phyloP scores from a whole-genome alignment of 345 rosid species.

The Boechera stricta region DNA sequence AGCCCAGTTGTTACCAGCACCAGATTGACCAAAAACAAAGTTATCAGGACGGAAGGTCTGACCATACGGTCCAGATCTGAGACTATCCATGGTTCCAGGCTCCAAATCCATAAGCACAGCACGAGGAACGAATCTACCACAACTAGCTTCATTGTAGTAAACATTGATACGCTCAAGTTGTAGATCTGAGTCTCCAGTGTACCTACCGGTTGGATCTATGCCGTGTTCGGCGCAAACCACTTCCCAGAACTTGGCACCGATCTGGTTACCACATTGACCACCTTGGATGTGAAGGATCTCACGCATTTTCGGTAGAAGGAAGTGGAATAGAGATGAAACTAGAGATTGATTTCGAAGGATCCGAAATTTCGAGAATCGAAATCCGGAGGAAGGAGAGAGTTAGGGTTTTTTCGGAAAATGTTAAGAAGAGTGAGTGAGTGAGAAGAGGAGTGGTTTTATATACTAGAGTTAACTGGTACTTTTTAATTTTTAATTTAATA shows the following conservation, averaged over 20 bases:
- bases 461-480: neutral
- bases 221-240: conserved; percentile 46
- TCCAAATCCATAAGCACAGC: conserved; percentile 44
- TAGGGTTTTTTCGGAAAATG: conserved; percentile 18
- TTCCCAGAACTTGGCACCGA: conserved; percentile 47
- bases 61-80: conserved; percentile 43
- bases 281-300: conserved; percentile 47
- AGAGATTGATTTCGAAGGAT: neutral
- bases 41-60: conserved; percentile 42
- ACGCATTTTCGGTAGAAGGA: conserved; percentile 31
- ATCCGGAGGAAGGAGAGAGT: conserved; percentile 13
- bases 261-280: conserved; percentile 48
- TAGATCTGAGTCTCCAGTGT: conserved; percentile 44
- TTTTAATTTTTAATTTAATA: neutral
- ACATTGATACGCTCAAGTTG: conserved; percentile 44
- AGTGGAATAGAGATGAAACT: neutral
- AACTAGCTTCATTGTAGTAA: conserved; percentile 43
- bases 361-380: conserved; percentile 23
- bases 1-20: conserved; percentile 38
- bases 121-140: conserved; percentile 42
- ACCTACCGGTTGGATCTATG: conserved; percentile 43
- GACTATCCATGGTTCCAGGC: conserved; percentile 45
- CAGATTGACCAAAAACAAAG: conserved; percentile 43
- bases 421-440: neutral
- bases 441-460: conserved; percentile 14